These are phyloP conservation scores for Amanita subjunquillea DNA, from an alignment of 768 basidiomycete species.

Conservation along the genomic window DNA sequence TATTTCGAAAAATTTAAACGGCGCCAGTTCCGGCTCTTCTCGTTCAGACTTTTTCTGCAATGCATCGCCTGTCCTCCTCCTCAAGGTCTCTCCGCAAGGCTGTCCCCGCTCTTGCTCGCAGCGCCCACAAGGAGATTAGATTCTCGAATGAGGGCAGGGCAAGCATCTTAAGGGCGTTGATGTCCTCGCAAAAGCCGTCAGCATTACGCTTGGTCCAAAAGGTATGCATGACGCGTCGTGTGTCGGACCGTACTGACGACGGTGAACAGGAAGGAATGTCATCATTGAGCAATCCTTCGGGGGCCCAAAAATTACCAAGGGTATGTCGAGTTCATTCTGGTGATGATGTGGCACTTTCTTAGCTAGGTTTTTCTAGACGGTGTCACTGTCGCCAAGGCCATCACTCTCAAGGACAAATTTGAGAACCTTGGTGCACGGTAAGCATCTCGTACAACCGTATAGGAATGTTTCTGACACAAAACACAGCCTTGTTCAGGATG, in stretches of 20 bases:
- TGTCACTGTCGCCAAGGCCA: constrained; percentile 95
- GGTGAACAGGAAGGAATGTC: constrained; percentile 75
- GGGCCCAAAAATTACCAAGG: constrained; percentile 93
- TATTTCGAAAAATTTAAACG: not conserved
- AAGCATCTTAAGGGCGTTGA: constrained; percentile 93
- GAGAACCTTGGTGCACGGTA: constrained; percentile 98
- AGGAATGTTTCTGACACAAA: not conserved
- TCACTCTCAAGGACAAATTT: constrained; percentile 93
- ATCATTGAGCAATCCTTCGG: constrained; percentile 94
- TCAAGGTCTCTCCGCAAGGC: constrained; percentile 55
- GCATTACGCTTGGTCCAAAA: constrained; percentile 94
- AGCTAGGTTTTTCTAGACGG: constrained; percentile 49
- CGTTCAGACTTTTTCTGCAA: constrained; percentile 15
- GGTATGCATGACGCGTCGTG: constrained; percentile 30
- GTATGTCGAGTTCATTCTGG: constrained; percentile 27
- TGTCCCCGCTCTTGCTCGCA: constrained; percentile 45
- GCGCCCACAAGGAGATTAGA: constrained; percentile 92
- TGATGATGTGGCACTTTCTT: not conserved
- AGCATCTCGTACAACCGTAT: constrained; percentile 16
- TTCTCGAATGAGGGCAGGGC: constrained; percentile 95
- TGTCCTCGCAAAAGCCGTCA: constrained; percentile 92
- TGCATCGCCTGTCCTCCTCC: constrained; percentile 65
- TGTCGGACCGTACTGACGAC: not conserved
- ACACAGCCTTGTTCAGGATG: constrained; percentile 82
- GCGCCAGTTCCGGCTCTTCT: not conserved